Percentiles rank a stretch among this genome's conserved stretches.
These are phyloP conservation scores for Calonectria pseudoreteaudii DNA, from an alignment of 2,329 filamentous ascomycete genomes.

Conservation along the genomic window DNA sequence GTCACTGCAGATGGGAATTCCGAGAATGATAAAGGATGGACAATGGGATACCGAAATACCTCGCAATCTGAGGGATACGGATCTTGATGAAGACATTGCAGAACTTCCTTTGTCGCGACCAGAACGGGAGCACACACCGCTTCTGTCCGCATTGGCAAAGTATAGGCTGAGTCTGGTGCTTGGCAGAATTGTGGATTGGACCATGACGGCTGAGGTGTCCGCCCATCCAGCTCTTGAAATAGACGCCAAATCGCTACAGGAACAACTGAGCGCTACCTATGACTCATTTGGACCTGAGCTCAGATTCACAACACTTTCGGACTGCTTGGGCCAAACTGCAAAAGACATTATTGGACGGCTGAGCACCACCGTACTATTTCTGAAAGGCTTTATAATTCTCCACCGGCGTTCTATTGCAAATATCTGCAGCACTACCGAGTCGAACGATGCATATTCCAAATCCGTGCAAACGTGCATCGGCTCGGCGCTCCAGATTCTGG, in stretches of 20 bases:
- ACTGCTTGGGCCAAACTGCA: not conserved
- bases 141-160: not conserved
- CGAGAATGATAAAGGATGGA: not conserved
- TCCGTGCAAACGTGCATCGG: not conserved
- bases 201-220: not conserved
- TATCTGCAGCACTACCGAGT: not conserved
- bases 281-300: not conserved
- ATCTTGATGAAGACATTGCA: not conserved
- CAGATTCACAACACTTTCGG: not conserved
- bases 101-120: not conserved
- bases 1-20: not conserved
- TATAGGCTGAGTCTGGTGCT: not conserved
- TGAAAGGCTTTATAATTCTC: conserved; percentile 1
- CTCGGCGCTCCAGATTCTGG: conserved; percentile 10
- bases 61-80: not conserved
- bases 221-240: not conserved
- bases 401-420: not conserved
- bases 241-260: not conserved
- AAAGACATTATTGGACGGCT: not conserved
- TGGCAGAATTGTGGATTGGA: not conserved
- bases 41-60: not conserved
- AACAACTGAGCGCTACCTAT: not conserved
- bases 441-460: not conserved
- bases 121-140: not conserved
- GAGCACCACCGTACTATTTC: not conserved